These are phyloP conservation scores for Bolboschoenus planiculmis DNA, from an alignment of 176 grass and related monocot species.

Conservation along the genomic window DNA sequence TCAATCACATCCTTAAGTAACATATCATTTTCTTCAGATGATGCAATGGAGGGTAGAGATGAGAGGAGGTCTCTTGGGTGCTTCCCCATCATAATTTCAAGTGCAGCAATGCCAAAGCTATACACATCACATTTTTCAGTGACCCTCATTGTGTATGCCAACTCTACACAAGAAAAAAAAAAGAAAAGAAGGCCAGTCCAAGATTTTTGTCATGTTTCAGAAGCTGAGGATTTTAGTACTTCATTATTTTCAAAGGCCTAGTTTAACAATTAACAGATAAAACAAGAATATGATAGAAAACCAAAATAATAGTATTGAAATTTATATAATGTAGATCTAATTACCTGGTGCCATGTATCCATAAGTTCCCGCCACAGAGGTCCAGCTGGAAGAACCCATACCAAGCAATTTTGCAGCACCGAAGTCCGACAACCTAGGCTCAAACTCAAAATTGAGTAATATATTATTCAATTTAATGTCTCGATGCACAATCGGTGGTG, in stretches of 20 bases:
- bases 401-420: conserved; percentile 50
- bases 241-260: background rate
- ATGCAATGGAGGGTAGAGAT: conserved; percentile 25
- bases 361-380: conserved; percentile 51
- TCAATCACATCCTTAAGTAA: conserved; percentile 48
- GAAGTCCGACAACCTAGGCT: conserved; percentile 63
- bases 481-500: conserved; percentile 54
- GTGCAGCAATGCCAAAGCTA: conserved; percentile 66
- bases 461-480: conserved; percentile 66
- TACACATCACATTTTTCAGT: conserved; percentile 88
- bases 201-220: background rate
- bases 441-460: conserved; percentile 41
- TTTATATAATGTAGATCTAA: background rate
- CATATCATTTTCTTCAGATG: conserved; percentile 43
- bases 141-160: conserved; percentile 68
- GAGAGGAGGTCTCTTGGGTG: conserved; percentile 42
- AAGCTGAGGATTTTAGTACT: background rate
- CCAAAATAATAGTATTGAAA: background rate
- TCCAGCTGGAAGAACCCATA: conserved; percentile 37
- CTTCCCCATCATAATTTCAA: conserved; percentile 66
- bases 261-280: conserved; percentile 5
- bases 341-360: conserved; percentile 88
- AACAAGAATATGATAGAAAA: background rate
- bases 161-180: conserved; percentile 35
- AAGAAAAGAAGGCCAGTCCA: background rate